Conservation (phyloP, 495 filamentous ascomycete genomes). For the Aspergillus kassunensis region DNA sequence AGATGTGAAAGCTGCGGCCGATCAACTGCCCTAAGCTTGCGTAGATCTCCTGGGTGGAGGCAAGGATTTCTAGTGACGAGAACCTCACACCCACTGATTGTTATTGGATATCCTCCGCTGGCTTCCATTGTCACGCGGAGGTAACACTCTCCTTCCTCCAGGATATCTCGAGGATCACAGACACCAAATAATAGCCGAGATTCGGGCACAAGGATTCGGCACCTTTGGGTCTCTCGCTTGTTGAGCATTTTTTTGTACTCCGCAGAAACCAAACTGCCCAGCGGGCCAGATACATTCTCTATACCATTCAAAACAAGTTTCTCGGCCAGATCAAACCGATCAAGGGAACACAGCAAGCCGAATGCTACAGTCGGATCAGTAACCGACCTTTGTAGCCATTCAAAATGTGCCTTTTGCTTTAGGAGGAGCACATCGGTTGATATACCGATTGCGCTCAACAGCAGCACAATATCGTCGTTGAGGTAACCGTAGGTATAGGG, state of each 20-base stretch:
- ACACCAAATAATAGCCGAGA: conserved; percentile 1
- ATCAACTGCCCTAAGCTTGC: conserved; percentile 1
- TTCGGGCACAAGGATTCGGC: background rate
- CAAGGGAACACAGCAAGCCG: background rate
- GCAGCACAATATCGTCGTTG: conserved; percentile 3
- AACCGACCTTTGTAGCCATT: background rate
- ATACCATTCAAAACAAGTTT: conserved; percentile 1
- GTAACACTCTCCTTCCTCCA: conserved; percentile 1
- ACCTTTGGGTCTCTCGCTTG: background rate
- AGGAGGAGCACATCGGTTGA: background rate
- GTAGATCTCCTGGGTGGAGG: conserved; percentile 1
- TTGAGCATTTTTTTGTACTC: conserved; percentile 3
- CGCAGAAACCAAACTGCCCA: background rate
- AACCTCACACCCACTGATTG: background rate
- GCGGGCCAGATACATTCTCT: background rate
- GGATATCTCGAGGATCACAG: background rate
- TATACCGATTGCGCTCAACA: background rate
- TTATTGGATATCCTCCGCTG: background rate
- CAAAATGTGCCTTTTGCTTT: background rate
- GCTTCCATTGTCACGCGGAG: background rate
- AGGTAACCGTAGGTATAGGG: conserved; percentile 4
- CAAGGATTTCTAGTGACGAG: conserved; percentile 5
- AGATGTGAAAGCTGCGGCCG: background rate
- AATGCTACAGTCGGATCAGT: background rate
- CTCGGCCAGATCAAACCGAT: background rate